These are phyloP conservation scores for Basipetospora sp. DNA, from an alignment of 2,329 filamentous ascomycete genomes.

Conservation along the genomic window DNA sequence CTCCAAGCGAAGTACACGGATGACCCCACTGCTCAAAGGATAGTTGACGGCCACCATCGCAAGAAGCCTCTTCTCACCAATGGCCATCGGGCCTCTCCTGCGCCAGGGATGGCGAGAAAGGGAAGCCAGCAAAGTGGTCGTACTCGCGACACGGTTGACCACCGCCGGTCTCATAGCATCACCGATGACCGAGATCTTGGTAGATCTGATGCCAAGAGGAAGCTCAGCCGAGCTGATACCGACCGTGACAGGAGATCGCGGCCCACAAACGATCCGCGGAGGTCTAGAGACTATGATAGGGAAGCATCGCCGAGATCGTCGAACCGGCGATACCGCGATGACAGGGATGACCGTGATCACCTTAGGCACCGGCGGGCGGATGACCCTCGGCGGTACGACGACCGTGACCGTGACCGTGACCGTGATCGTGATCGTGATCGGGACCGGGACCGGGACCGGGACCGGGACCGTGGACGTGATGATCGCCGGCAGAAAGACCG, in stretches of 20 bases:
- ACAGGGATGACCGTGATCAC: conserved; percentile 16
- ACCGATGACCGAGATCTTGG: conserved; percentile 36
- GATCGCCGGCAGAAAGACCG: conserved; percentile 14
- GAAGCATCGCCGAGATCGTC: conserved; percentile 14
- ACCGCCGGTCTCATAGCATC: conserved; percentile 35
- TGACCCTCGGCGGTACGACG: conserved; percentile 20
- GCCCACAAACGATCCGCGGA: conserved; percentile 28
- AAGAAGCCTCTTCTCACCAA: conserved; percentile 53
- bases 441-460: conserved; percentile 8
- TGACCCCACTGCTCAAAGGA: conserved; percentile 60
- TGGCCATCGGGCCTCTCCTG: conserved; percentile 57
- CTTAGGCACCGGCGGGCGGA: conserved; percentile 29
- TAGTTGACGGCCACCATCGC: conserved; percentile 83
- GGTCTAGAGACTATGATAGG: conserved; percentile 20
- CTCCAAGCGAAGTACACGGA: conserved; percentile 71
- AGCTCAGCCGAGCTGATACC: conserved; percentile 20
- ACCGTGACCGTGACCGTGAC: conserved; percentile 15
- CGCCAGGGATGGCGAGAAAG: conserved; percentile 28
- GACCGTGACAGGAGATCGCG: conserved; percentile 38
- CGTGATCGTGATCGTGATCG: conserved; percentile 13
- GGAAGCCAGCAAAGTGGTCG: conserved; percentile 30
- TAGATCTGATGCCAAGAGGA: conserved; percentile 44
- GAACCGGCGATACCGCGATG: conserved; percentile 10
- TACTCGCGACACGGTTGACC: conserved; percentile 28
- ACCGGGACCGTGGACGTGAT: conserved; percentile 12